Conservation (phyloP, 2,329 filamentous ascomycete species). For the Stagonosporopsis rhizophila region DNA sequence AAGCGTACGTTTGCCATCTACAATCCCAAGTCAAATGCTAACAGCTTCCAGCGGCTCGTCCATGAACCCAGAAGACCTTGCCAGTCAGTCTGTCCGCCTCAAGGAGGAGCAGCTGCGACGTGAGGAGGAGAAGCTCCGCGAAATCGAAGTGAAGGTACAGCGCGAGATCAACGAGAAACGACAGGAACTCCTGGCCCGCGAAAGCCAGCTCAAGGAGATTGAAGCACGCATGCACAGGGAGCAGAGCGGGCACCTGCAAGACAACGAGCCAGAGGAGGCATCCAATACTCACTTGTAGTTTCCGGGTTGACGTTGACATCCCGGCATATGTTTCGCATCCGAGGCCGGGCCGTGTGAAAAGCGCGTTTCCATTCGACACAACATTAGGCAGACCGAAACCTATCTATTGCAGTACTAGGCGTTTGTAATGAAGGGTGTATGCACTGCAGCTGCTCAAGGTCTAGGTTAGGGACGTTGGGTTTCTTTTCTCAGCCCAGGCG, state of each 20-base stretch:
- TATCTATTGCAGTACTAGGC: slow-evolving; percentile 41
- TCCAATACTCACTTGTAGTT: slow-evolving; percentile 19
- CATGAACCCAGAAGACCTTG: slow-evolving; percentile 97
- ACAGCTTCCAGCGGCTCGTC: slow-evolving; percentile 70
- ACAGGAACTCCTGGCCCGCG: slow-evolving; percentile 95
- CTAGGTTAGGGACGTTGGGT: slow-evolving; percentile 32
- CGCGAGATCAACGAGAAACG: slow-evolving; percentile 99
- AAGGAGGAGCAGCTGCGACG: slow-evolving; percentile 99
- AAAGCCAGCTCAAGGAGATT: slow-evolving; percentile 98
- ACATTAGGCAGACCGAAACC: slow-evolving; percentile 30
- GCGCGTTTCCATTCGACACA: slow-evolving; percentile 38
- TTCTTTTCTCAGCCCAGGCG: slow-evolving; percentile 40
- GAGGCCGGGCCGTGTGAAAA: slow-evolving; percentile 30
- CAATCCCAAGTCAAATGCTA: slow-evolving; percentile 19
- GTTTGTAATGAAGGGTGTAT: slow-evolving; percentile 42
- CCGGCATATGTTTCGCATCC: slow-evolving; percentile 15
- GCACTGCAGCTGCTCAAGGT: slow-evolving; percentile 37
- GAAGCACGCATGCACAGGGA: slow-evolving; percentile 96
- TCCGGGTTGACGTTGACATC: slow-evolving; percentile 13
- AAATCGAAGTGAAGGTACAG: slow-evolving; percentile 99
- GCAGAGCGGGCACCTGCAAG: slow-evolving; percentile 59
- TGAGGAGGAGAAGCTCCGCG: slow-evolving; percentile 99
- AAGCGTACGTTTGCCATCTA: slow-evolving; percentile 71
- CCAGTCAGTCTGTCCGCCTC: slow-evolving; percentile 94
- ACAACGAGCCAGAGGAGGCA: slow-evolving; percentile 43